These are phyloP conservation scores for Penicillium paradoxum DNA, from an alignment of 495 filamentous ascomycete genomes.

Conservation along the genomic window DNA sequence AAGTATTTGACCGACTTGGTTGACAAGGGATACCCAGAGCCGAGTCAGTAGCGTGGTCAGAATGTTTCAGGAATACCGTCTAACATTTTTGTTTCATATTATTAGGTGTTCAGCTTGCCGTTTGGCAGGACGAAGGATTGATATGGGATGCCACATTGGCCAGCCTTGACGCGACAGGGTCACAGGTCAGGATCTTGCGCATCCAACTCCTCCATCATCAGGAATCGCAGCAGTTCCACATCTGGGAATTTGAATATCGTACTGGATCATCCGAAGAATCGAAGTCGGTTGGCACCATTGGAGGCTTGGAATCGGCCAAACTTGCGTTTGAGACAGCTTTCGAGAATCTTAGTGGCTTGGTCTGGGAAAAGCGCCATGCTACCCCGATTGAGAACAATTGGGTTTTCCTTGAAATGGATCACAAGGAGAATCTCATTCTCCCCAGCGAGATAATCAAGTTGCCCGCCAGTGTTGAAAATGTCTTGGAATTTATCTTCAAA, in stretches of 20 bases:
- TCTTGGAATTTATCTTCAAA: background rate
- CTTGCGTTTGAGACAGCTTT: constrained; percentile 3
- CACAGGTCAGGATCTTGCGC: background rate
- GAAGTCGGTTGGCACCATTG: background rate
- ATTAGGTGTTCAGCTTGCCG: background rate
- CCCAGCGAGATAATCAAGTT: background rate
- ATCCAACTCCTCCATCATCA: constrained; percentile 9
- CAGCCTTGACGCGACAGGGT: background rate
- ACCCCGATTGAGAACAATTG: background rate
- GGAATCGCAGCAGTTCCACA: background rate
- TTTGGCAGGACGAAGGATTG: background rate
- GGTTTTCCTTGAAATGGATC: constrained; percentile 1
- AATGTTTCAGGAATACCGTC: background rate
- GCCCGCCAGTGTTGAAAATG: background rate
- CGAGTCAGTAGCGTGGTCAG: background rate
- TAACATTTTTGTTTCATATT: background rate
- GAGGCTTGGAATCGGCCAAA: constrained; percentile 1
- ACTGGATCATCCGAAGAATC: background rate
- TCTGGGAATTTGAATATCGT: background rate
- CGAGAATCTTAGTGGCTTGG: background rate
- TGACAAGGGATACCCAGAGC: background rate
- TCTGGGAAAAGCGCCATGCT: constrained; percentile 6
- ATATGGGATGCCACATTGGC: constrained; percentile 11
- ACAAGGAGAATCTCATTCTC: background rate
- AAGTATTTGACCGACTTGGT: background rate